Evolutionary conservation across 2,329 filamentous ascomycete species (phyloP), one percentile per base, ranked within the genome.

Genomic region (Penicillium verrucosum): DNA sequence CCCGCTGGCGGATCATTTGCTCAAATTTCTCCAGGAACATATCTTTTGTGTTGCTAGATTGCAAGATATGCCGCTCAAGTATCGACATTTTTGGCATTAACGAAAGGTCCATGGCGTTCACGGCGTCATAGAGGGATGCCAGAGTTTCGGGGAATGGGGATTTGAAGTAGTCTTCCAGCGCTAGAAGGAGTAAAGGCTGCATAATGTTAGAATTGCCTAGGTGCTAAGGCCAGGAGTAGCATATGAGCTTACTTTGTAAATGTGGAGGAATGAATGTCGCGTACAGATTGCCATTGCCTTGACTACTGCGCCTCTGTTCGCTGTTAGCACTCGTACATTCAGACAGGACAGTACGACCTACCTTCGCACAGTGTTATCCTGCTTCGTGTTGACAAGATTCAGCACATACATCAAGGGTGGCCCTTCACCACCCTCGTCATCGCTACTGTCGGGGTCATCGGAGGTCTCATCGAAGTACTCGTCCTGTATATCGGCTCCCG

Each of bases 271-370:
- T 3, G 94, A 92, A 79, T 99, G 94, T 42, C 94, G 83, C 8
- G 94, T 99, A 79, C 94, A 99, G 65, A 99, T 97, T 30, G 94
- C 94, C 94, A 99, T 99, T 41, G 94, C 91, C 73, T 97, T 97
- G 57, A 97, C 93, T 48, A 97, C 83, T 21, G 94, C 94, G 57
- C 94, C 94, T 82, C 94, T 87, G 59, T 38, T 32, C 42, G 41
- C 41, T 60, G 65, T 66, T 51, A 64, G 55, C 29, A 32, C 3
- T 23, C 29, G 29, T 10, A 27, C 10, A 43, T 45, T 11, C 18
- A 29, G 43, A 21, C 9, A 38, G 50, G n/a, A 11, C 29, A 29
- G 43, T 18, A 37, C 45, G 41, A 66, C 72, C 60, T 76, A 84
- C 82, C 82, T 81, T 76, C 94, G 95, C 46, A 90, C 90, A 21